Percentiles rank a stretch among this genome's conserved stretches.
phyloP scores from a whole-genome alignment of 169 alveolate genomes.

The Plasmodium vivax region DNA sequence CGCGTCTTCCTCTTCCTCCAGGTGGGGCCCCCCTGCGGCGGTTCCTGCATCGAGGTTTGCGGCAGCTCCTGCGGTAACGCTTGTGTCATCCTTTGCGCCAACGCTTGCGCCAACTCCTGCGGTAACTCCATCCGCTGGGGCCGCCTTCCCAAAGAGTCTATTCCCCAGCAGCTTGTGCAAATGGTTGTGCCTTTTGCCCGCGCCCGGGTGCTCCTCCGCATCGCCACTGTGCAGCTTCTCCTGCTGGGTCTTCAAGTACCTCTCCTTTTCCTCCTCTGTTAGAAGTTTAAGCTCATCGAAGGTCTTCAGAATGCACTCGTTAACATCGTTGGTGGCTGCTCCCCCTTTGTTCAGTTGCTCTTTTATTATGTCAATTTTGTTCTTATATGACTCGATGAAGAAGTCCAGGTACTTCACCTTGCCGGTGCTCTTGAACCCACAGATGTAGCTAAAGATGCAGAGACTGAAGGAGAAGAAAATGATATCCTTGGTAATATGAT shows the following conservation, averaged over 20 bases:
- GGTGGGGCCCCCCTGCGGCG: background rate
- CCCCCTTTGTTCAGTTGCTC: slow-evolving; percentile 8
- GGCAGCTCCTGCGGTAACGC: background rate
- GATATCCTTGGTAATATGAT: slow-evolving; percentile 55
- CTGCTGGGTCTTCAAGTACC: background rate
- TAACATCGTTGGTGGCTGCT: background rate
- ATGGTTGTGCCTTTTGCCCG: background rate
- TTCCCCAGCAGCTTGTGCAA: background rate
- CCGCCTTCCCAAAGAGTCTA: background rate
- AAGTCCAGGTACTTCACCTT: slow-evolving; percentile 53
- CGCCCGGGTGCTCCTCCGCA: background rate
- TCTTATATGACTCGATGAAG: slow-evolving; percentile 45
- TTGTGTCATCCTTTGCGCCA: no score
- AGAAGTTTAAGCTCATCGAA: slow-evolving; percentile 24
- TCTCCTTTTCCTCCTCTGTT: slow-evolving; percentile 32
- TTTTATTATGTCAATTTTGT: slow-evolving; percentile 46
- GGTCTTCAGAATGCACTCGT: slow-evolving; percentile 26
- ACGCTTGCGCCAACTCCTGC: background rate
- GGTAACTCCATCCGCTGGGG: background rate
- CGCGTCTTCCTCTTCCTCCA: slow-evolving; percentile 40
- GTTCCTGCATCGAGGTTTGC: background rate
- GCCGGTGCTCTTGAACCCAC: slow-evolving; percentile 68
- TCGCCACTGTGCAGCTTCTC: background rate
- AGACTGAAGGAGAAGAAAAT: slow-evolving; percentile 44
- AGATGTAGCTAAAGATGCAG: slow-evolving; percentile 52